Evolutionary conservation across 345 rosid species (phyloP).

Genomic region (Eutrema heterophyllum): DNA sequence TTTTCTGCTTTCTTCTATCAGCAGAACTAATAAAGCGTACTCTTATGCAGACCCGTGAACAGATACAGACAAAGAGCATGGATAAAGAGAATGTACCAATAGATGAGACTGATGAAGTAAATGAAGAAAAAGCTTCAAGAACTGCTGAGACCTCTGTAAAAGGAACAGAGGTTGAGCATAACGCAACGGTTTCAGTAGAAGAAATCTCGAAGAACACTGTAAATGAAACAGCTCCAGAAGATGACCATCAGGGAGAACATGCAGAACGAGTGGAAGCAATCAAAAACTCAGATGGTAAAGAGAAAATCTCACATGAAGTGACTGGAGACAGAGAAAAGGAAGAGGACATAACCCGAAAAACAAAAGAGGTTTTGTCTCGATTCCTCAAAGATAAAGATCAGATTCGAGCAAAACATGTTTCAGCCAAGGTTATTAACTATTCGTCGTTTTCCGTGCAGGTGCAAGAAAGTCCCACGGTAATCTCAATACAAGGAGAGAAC

Average conservation of each 20-base stretch:
- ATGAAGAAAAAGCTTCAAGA: neutral
- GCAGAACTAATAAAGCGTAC: neutral
- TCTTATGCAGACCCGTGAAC: conserved; percentile 28
- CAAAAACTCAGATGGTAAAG: neutral
- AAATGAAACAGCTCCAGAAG: neutral
- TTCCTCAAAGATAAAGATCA: neutral
- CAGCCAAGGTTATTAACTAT: neutral
- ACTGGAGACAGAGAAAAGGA: neutral
- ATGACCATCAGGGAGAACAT: neutral
- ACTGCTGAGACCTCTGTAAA: conserved; percentile 6
- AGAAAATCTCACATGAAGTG: neutral
- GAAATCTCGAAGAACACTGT: neutral
- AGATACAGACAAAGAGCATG: neutral
- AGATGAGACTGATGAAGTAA: neutral
- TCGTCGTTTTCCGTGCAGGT: neutral
- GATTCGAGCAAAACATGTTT: neutral
- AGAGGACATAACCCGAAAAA: neutral
- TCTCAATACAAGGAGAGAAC: neutral
- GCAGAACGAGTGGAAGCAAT: neutral
- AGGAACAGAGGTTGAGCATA: too few species aligned
- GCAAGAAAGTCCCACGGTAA: neutral
- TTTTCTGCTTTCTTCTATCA: neutral
- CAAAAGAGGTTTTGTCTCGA: neutral
- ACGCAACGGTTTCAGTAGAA: too few species aligned
- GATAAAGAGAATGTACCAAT: neutral